phyloP scores from a whole-genome alignment of 768 basidiomycete genomes.

The Lactifluus hygrophoroides region DNA sequence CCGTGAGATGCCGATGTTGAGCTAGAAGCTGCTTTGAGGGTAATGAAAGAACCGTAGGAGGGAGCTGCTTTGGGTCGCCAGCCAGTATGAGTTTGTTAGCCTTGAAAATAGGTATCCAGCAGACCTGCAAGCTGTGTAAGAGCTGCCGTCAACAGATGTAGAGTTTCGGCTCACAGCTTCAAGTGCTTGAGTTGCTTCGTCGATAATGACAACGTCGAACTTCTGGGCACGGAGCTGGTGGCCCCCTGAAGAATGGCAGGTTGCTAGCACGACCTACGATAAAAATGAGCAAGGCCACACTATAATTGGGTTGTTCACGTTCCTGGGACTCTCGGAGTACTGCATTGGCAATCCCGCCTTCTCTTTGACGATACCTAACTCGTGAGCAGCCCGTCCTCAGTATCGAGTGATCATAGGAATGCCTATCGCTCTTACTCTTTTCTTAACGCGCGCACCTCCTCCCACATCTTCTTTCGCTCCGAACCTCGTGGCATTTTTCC shows the following conservation, averaged over 20 bases:
- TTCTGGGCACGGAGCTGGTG: constrained; percentile 63
- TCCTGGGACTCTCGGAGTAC: constrained; percentile 78
- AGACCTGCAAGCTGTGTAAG: constrained; percentile 41
- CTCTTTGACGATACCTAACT: constrained; percentile 76
- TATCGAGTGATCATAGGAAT: background rate
- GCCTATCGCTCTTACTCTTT: constrained; percentile 61
- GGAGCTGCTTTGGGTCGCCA: constrained; percentile 93
- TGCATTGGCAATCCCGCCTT: constrained; percentile 72
- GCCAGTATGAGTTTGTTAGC: constrained; percentile 84
- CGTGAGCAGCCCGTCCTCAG: background rate
- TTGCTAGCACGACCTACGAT: constrained; percentile 75
- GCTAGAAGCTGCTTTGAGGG: constrained; percentile 28
- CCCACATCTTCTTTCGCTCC: constrained; percentile 81
- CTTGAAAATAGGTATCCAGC: constrained; percentile 95
- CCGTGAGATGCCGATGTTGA: background rate
- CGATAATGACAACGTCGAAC: constrained; percentile 93
- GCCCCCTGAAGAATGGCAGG: constrained; percentile 90
- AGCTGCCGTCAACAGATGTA: background rate
- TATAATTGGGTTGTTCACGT: background rate
- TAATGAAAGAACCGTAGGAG: constrained; percentile 80
- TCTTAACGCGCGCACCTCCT: constrained; percentile 73
- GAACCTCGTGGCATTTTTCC: constrained; percentile 59
- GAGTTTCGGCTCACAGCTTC: constrained; percentile 61
- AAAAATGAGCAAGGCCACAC: background rate
- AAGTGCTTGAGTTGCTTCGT: constrained; percentile 95